Evolutionary conservation across 2,329 filamentous ascomycete species (phyloP), one percentile per base, ranked within the genome.

Genomic region (Aspergillus sergii): DNA sequence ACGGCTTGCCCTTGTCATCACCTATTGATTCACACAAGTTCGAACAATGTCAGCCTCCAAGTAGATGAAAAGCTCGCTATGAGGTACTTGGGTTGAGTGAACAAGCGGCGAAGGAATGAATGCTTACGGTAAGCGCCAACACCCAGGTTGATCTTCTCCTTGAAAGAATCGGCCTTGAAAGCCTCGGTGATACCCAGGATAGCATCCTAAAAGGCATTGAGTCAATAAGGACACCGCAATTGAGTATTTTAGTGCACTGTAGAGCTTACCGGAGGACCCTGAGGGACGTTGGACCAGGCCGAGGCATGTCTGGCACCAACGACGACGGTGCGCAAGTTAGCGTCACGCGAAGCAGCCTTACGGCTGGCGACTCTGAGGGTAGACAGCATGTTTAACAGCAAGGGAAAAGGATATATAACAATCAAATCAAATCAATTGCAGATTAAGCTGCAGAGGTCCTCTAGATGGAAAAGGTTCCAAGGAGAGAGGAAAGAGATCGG

Each of bases 81-180:
- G 28, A 6, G 28, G 4, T 32, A 4, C 2, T 48, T 23, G 26
- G 19, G 4, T 34, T 14, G 9, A 51, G 8, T 34, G 2, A 41
- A 39, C 10, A 36, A 19, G 32, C 60, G 21, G 8, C 21, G 30
- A 48, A 58, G 36, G 10, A 67, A 45, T 36, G 10, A 36, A 21
- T 65, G 50, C 79, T 72, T 76, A 83, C 95, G 93, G 88, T 99
- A 99, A 76, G 95, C 95, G 76, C 95, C 95, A 71, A 98, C 95
- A 83, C 94, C 95, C 66, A 99, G 85, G 85, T 98, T 98, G 86
- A 99, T 98, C 89, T 98, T 99, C 85, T 97, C 89, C 68, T 88
- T 84, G 81, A 96, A 94, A 75, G 85, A 87, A 80, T 99, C 95
- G 81, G 94, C 94, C 87, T 98, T 99, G 91, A 95, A 99, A 66